Base-by-base conservation (phyloP, 805 yeast species). In the Cyberlindnera xylosilytica region DNA sequence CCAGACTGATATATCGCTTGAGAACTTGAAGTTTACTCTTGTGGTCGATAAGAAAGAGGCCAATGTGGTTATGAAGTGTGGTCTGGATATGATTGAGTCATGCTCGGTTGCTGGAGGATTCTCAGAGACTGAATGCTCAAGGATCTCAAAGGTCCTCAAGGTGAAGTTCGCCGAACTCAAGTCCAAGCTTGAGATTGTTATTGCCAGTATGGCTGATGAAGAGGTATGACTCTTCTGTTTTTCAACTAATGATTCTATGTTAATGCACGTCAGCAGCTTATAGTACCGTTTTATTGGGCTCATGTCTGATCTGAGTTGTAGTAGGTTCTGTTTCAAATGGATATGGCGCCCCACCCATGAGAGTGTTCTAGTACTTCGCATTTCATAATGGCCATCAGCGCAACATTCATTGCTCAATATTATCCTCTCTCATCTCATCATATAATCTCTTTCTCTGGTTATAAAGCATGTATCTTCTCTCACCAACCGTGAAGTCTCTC, bases 391-490 rank as follows among this genome's bases (percentile, higher is more conserved):
- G 7, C 24, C 10, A 8, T 8, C 24, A 22, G 10, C 7, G 10
- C 24, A 22, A 22, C 10, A 22, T 27, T n/a, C n/a, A n/a, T n/a
- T n/a, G 13, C 16, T 27, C 15, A 6, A 27, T 27, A 27, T 27
- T 27, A 29, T 19, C 20, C 26, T 34, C 22, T 2, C 32, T 39
- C 20, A 54, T 27, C 23, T 74, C 79, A 38, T 54, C 53, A 41
- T 65, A 66, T 44, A 76, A 68, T 39, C 80, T 65, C 45, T 68
- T 63, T 54, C 74, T 62, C 49, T 74, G 75, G 45, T 67, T 70
- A 3, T 74, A 69, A 47, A 75, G 57, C 66, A 79, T 78, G 54
- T 79, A 79, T 48, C 86, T 63, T 52, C 72, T 60, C 49, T 68
- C 72, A 64, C 78, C 72, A n/a, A 62, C 54, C 1, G 57, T 50